Conservation (phyloP, 352 stramenopile species). For the Pythium phragmiticola region DNA sequence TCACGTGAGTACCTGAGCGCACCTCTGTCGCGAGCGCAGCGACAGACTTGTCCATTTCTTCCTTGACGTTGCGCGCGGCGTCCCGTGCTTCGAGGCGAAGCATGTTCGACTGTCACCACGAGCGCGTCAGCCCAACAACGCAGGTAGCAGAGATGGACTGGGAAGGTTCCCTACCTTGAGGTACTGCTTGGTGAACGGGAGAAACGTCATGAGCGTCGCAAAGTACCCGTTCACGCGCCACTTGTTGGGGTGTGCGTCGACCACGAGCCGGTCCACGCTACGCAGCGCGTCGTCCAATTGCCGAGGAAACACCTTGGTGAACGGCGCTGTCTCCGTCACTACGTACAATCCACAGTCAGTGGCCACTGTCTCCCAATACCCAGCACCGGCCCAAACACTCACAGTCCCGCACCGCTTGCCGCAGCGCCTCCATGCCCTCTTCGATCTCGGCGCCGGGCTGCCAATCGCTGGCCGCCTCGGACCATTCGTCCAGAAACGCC, state of each 20-base stretch:
- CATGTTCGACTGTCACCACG: conserved; percentile 70
- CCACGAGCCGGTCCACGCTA: conserved; percentile 74
- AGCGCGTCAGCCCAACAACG: no score
- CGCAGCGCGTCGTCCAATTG: conserved; percentile 78
- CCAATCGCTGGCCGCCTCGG: conserved; percentile 71
- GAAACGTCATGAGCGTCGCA: conserved; percentile 83
- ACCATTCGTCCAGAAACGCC: conserved; percentile 63
- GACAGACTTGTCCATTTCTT: conserved; percentile 56
- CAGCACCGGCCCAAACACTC: conserved; percentile 20
- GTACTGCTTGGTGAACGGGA: conserved; percentile 88
- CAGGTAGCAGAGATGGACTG: no score
- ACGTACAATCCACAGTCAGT: background rate
- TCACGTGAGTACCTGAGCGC: background rate
- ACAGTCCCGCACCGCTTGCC: conserved; percentile 65
- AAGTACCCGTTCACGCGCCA: conserved; percentile 90
- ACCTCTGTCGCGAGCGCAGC: conserved; percentile 33
- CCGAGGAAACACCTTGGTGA: conserved; percentile 82
- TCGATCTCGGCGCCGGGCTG: conserved; percentile 53
- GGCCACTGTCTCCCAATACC: background rate
- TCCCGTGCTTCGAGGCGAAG: conserved; percentile 78
- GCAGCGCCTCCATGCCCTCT: conserved; percentile 52
- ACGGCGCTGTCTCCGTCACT: conserved; percentile 55
- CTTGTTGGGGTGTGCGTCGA: conserved; percentile 84
- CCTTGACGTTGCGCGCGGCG: conserved; percentile 46
- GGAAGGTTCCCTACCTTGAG: conserved; percentile 50